These are phyloP conservation scores for Trypanosoma congolense DNA, from an alignment of 208 protist species.

Conservation along the genomic window DNA sequence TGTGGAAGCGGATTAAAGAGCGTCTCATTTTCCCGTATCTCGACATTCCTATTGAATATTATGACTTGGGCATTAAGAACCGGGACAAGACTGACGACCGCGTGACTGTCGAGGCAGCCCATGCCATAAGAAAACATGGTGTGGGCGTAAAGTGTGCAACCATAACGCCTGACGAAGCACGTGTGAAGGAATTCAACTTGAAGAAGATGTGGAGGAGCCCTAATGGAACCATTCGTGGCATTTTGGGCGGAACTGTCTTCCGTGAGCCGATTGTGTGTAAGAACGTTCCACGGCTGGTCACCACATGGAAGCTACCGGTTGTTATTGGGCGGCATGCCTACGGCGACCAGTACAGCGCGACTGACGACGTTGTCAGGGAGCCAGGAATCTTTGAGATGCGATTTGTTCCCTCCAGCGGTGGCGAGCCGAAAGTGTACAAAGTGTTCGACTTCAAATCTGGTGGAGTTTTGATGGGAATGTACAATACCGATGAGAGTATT, in stretches of 20 bases:
- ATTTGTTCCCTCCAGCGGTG: constrained; percentile 64
- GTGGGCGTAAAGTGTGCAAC: constrained; percentile 93
- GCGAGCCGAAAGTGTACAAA: constrained; percentile 13
- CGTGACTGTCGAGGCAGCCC: constrained; percentile 84
- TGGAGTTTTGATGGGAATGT: constrained; percentile 85
- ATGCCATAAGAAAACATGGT: constrained; percentile 80
- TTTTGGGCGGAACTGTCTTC: constrained; percentile 91
- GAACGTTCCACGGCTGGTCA: constrained; percentile 53
- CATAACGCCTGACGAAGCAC: constrained; percentile 89
- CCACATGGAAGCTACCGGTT: constrained; percentile 78
- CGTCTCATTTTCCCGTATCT: constrained; percentile 88
- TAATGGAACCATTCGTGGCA: constrained; percentile 94
- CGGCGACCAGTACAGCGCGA: constrained; percentile 86
- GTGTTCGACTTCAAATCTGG: constrained; percentile 64
- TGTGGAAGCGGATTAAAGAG: constrained; percentile 89
- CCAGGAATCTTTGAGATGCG: constrained; percentile 66
- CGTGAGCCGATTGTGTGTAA: constrained; percentile 86
- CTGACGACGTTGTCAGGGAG: constrained; percentile 54
- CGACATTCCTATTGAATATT: constrained; percentile 85
- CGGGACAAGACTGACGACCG: constrained; percentile 85
- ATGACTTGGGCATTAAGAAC: constrained; percentile 82
- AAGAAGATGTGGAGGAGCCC: constrained; percentile 92
- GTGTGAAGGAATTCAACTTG: constrained; percentile 88
- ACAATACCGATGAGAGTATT: constrained; percentile 89
- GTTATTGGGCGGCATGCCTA: constrained; percentile 85